Conservation (phyloP, 495 filamentous ascomycete species). For the Platismatia glauca region DNA sequence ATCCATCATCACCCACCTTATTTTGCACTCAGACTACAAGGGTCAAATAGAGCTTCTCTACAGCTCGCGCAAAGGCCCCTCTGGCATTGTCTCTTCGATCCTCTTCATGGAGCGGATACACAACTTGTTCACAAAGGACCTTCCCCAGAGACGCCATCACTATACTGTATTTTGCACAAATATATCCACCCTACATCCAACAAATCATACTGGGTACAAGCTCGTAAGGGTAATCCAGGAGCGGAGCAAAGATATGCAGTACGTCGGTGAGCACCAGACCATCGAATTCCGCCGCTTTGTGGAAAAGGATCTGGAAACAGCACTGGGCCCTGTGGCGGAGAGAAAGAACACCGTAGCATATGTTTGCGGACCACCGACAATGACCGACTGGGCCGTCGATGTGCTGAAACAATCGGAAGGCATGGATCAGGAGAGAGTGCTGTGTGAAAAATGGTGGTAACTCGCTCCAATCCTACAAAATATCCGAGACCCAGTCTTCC, state of each 20-base stretch:
- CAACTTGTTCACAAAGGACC: conserved; percentile 29
- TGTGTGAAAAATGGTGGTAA: conserved; percentile 88
- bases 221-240: not conserved
- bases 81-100: conserved; percentile 24
- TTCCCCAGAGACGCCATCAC: conserved; percentile 24
- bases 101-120: conserved; percentile 49
- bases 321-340: conserved; percentile 37
- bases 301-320: conserved; percentile 40
- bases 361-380: conserved; percentile 67
- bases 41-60: conserved; percentile 36
- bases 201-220: not conserved
- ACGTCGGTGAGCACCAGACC: not conserved
- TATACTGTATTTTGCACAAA: conserved; percentile 37
- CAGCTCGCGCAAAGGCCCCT: conserved; percentile 7
- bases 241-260: not conserved
- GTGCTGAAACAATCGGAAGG: conserved; percentile 40
- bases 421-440: conserved; percentile 47
- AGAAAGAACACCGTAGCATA: conserved; percentile 53
- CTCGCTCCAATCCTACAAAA: not conserved
- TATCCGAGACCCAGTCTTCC: too few relatives aligned
- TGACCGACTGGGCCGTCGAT: conserved; percentile 75
- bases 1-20: conserved; percentile 43
- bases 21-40: conserved; percentile 24
- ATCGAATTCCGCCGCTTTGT: conserved; percentile 25
- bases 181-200: not conserved